A percentile compares a stretch with the other conserved stretches of the same genome.
These are phyloP conservation scores for Xylaria grammica DNA, from an alignment of 495 filamentous ascomycete species.

Conservation along the genomic window DNA sequence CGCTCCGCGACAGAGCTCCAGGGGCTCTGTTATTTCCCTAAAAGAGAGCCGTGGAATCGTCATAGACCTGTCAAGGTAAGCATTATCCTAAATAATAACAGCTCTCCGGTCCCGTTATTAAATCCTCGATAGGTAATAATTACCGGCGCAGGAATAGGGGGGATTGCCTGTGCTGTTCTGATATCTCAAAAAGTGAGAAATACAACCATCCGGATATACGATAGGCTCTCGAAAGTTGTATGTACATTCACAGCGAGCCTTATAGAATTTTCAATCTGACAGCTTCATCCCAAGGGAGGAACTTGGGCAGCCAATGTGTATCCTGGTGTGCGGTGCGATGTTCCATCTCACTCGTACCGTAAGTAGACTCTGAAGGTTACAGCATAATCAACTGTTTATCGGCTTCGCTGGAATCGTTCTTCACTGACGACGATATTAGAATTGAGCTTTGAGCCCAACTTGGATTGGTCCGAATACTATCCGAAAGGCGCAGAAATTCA, in stretches of 20 bases:
- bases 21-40: background rate
- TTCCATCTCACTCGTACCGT: conserved; percentile 62
- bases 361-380: background rate
- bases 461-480: conserved; percentile 62
- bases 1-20: background rate
- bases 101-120: background rate
- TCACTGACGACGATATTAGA: conserved; percentile 30
- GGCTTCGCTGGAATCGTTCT: background rate
- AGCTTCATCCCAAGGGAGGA: conserved; percentile 45
- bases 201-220: conserved; percentile 58
- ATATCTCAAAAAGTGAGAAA: conserved; percentile 55
- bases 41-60: background rate
- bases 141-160: conserved; percentile 57
- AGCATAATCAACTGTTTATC: background rate
- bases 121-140: conserved; percentile 46
- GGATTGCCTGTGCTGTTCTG: conserved; percentile 54
- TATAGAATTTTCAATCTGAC: conserved; percentile 1
- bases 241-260: conserved; percentile 20
- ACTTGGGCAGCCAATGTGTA: conserved; percentile 66
- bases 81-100: background rate
- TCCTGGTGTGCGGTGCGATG: conserved; percentile 64
- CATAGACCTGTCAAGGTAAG: background rate
- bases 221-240: conserved; percentile 61
- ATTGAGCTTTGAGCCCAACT: conserved; percentile 59
- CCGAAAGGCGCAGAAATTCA: conserved; percentile 60